phyloP scores from a whole-genome alignment of 805 yeast genomes.

The Dipodascus geniculatus region DNA sequence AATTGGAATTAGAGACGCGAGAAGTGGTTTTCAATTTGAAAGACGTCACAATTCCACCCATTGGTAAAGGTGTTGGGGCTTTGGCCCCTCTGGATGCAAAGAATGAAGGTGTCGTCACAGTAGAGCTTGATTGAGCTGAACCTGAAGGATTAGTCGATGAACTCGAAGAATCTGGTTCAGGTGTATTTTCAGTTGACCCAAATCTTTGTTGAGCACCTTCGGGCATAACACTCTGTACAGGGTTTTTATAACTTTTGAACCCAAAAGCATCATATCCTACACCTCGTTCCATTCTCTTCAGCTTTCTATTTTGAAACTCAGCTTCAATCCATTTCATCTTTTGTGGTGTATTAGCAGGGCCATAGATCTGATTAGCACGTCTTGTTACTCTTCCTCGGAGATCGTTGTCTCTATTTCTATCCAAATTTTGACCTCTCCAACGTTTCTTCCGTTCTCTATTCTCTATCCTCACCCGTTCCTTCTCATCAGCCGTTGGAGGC shows the following conservation, averaged over 20 bases:
- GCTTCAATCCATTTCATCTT: constrained; percentile 56
- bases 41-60: neutral
- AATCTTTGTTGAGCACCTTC: constrained; percentile 6
- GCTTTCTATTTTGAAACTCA: constrained; percentile 58
- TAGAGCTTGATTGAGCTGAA: neutral
- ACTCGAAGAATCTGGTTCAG: neutral
- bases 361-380: constrained; percentile 58
- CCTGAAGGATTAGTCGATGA: neutral
- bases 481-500: constrained; percentile 25
- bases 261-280: constrained; percentile 6
- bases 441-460: constrained; percentile 69
- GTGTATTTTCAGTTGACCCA: neutral
- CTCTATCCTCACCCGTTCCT: constrained; percentile 49
- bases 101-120: neutral
- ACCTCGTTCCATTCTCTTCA: constrained; percentile 40
- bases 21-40: neutral
- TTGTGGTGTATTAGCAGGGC: constrained; percentile 44
- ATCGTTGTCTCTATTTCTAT: constrained; percentile 81
- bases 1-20: neutral
- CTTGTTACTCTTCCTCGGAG: constrained; percentile 65
- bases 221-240: constrained; percentile 1
- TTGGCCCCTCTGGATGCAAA: neutral
- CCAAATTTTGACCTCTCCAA: constrained; percentile 74
- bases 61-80: neutral
- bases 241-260: constrained; percentile 1